Evolutionary conservation across 352 stramenopile genomes (phyloP).

Genomic region (Phytophthora foliorum): DNA sequence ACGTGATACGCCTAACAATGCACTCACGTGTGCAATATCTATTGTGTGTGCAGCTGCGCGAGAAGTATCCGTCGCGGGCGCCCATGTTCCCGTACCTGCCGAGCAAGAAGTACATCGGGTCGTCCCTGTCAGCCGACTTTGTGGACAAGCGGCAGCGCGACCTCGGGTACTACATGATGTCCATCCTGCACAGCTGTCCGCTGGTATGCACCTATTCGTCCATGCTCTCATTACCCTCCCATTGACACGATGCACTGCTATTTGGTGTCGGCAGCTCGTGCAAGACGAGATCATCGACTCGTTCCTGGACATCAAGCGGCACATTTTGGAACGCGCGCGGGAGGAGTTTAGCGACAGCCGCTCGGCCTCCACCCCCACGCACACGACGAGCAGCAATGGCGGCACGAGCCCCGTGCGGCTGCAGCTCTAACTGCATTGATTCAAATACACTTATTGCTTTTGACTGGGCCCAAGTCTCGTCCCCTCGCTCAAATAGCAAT

Average conservation of each 20-base stretch:
- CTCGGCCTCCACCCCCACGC: constrained; percentile 31
- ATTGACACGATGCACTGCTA: neutral
- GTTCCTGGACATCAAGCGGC: constrained; percentile 90
- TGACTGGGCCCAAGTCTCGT: neutral
- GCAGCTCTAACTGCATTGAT: constrained; percentile 28
- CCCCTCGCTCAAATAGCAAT: constrained; percentile 4
- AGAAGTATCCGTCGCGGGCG: constrained; percentile 86
- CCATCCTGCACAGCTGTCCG: constrained; percentile 83
- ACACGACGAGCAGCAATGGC: constrained; percentile 28
- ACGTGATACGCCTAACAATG: neutral
- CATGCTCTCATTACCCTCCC: too few relatives aligned
- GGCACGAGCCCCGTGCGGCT: constrained; percentile 28
- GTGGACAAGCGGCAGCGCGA: constrained; percentile 90
- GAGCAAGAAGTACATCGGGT: constrained; percentile 91
- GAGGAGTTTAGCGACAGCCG: constrained; percentile 55
- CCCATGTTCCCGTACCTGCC: constrained; percentile 79
- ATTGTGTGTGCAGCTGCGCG: constrained; percentile 63
- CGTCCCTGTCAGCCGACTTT: constrained; percentile 85
- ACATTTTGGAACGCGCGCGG: constrained; percentile 76
- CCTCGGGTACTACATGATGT: constrained; percentile 89
- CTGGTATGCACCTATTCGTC: constrained; percentile 44
- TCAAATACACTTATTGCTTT: neutral
- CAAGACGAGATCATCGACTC: constrained; percentile 91
- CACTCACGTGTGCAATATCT: constrained; percentile 8
- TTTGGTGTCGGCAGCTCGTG: constrained; percentile 54